phyloP scores from a whole-genome alignment of 257 asterid genomes.

The Striga asiatica region DNA sequence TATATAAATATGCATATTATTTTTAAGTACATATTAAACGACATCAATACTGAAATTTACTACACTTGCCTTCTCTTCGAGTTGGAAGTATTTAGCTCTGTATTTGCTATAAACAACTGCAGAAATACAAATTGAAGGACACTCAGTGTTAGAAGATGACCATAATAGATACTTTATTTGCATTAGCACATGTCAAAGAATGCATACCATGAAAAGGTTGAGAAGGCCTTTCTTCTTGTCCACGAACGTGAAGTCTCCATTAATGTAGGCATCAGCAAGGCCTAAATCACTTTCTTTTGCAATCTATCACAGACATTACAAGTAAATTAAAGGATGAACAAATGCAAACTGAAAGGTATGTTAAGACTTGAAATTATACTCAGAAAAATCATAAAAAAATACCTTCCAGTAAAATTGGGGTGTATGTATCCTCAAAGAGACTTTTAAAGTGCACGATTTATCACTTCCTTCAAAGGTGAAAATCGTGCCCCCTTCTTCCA shows the following conservation, averaged over 20 bases:
- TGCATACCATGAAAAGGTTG: constrained; percentile 48
- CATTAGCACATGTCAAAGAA: neutral
- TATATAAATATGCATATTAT: constrained; percentile 8
- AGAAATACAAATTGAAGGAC: constrained; percentile 7
- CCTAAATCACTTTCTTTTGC: constrained; percentile 64
- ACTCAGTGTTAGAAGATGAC: constrained; percentile 14
- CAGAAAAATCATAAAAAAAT: neutral
- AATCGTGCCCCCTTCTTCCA: constrained; percentile 66
- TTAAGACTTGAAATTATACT: neutral
- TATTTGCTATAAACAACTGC: constrained; percentile 49
- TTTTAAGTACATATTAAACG: neutral
- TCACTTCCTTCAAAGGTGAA: constrained; percentile 51
- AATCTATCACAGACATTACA: constrained; percentile 23
- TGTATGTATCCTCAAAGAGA: constrained; percentile 42
- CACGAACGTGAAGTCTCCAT: constrained; percentile 64
- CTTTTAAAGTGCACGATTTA: constrained; percentile 30
- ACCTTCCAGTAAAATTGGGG: constrained; percentile 89
- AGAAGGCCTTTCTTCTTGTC: constrained; percentile 53
- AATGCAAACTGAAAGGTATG: constrained; percentile 30
- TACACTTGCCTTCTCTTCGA: constrained; percentile 40
- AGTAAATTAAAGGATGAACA: constrained; percentile 52
- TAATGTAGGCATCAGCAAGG: constrained; percentile 74
- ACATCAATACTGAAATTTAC: neutral
- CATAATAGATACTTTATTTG: neutral
- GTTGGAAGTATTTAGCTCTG: constrained; percentile 33